Evolutionary conservation across 192 early-diverging fungal genomes (phyloP).

Genomic region (Entomortierella beljakovae): DNA sequence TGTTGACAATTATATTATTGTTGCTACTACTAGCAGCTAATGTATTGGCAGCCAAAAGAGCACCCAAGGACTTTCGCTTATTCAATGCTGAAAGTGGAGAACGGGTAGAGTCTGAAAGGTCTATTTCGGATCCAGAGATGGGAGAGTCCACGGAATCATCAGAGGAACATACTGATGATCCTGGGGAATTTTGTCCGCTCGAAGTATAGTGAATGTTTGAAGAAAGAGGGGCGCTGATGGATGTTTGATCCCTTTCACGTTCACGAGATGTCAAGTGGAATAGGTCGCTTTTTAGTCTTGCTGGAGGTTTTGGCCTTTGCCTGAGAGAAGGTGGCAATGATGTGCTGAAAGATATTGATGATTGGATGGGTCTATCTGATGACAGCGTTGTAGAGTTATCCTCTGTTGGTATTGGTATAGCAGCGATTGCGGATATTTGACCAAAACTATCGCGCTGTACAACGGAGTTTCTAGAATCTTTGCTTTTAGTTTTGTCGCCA

Average conservation of each 20-base stretch:
- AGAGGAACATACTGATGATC: slow-evolving; percentile 29
- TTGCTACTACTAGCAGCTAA: slow-evolving; percentile 48
- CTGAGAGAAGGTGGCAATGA: slow-evolving; percentile 34
- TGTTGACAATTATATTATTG: slow-evolving; percentile 47
- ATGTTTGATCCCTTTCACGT: background rate
- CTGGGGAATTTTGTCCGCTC: slow-evolving; percentile 46
- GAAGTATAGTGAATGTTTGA: slow-evolving; percentile 34
- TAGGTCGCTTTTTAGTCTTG: slow-evolving; percentile 44
- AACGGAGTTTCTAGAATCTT: too few species aligned
- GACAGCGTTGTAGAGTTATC: background rate
- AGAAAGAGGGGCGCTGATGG: background rate
- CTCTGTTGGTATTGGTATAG: background rate
- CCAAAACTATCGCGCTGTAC: background rate
- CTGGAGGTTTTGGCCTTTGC: slow-evolving; percentile 25
- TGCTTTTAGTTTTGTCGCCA: background rate
- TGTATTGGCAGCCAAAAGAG: slow-evolving; percentile 53
- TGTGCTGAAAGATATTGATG: slow-evolving; percentile 23
- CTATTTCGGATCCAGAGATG: slow-evolving; percentile 40
- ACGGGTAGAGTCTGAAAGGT: slow-evolving; percentile 3
- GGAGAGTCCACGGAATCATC: slow-evolving; percentile 41
- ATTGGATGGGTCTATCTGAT: slow-evolving; percentile 9
- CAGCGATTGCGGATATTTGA: background rate
- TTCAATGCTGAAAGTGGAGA: slow-evolving; percentile 49
- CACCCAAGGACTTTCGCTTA: slow-evolving; percentile 48
- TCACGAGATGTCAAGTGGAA: slow-evolving; percentile 2